These are phyloP conservation scores for Takashimella tepidaria DNA, from an alignment of 1,284 basidiomycete genomes.

Conservation along the genomic window DNA sequence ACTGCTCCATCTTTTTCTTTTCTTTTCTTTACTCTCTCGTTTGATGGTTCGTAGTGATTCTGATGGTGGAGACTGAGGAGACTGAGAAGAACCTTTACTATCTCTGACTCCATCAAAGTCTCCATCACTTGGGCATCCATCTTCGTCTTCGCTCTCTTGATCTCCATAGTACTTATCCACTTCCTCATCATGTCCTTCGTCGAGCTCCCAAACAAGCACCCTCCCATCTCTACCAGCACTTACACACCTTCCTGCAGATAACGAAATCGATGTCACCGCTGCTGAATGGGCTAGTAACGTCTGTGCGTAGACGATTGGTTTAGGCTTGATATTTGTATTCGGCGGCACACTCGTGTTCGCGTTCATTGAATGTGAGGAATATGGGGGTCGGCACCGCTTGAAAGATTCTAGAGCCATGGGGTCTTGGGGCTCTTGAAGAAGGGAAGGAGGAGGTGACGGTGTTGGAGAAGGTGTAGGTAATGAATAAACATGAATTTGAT, in stretches of 20 bases:
- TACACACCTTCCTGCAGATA: slow-evolving; percentile 38
- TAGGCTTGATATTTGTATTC: not conserved
- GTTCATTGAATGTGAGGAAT: not conserved
- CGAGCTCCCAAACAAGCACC: slow-evolving; percentile 47
- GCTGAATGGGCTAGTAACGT: slow-evolving; percentile 41
- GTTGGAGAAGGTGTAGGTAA: slow-evolving; percentile 22
- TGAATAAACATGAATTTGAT: slow-evolving; percentile 45
- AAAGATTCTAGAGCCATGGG: not conserved
- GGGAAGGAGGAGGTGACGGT: slow-evolving; percentile 7
- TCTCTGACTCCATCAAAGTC: not conserved
- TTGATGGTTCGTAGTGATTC: not conserved
- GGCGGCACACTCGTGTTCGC: not conserved
- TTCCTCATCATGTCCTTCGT: slow-evolving; percentile 16
- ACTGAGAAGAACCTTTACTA: not conserved
- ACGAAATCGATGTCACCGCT: slow-evolving; percentile 36
- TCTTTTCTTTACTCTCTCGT: too few species aligned
- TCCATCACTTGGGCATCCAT: too few species aligned
- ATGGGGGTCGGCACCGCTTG: not conserved
- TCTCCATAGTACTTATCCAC: slow-evolving; percentile 7
- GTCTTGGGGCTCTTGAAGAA: not conserved
- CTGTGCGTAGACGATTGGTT: slow-evolving; percentile 34
- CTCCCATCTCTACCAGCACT: slow-evolving; percentile 40
- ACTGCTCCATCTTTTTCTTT: too few species aligned
- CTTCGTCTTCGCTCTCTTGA: slow-evolving; percentile 5
- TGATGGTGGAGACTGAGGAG: not conserved